Conservation (phyloP, 2,329 filamentous ascomycete species). For the Cladosporium sp. region DNA sequence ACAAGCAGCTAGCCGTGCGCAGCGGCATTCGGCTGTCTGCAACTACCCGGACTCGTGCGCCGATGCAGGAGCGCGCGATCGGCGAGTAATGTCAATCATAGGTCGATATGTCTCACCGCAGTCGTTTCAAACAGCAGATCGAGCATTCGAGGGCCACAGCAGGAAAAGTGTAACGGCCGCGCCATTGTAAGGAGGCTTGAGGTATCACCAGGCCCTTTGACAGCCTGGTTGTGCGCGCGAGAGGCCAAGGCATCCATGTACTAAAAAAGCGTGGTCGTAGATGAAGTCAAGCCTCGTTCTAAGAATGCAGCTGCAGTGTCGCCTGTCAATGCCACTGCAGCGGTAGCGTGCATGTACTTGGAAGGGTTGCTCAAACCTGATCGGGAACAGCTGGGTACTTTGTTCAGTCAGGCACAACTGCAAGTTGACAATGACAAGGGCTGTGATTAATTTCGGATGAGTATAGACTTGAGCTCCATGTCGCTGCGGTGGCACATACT, state of each 20-base stretch:
- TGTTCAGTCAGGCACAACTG: not conserved
- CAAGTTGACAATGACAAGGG: not conserved
- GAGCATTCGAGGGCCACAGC: not conserved
- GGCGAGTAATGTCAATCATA: not conserved
- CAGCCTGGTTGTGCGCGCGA: constrained; percentile 8
- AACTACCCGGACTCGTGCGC: not conserved
- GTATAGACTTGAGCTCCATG: not conserved
- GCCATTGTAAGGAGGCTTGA: not conserved
- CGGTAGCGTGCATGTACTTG: constrained; percentile 3
- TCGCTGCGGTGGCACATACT: constrained; percentile 1
- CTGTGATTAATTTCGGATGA: not conserved
- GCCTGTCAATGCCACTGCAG: constrained; percentile 13
- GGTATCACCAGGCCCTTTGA: not conserved
- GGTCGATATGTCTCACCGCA: constrained; percentile 2
- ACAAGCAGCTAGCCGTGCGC: constrained; percentile 1
- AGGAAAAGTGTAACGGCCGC: constrained; percentile 4
- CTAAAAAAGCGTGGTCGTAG: not conserved
- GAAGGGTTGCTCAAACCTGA: not conserved
- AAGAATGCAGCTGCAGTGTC: not conserved
- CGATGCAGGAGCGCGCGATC: not conserved
- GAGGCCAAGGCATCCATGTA: constrained; percentile 9
- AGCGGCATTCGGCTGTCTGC: constrained; percentile 8
- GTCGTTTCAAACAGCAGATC: constrained; percentile 1
- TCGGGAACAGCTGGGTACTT: not conserved
- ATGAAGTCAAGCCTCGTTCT: not conserved